Base-by-base conservation (phyloP, 306 rosid species). In the Urtica urens region DNA sequence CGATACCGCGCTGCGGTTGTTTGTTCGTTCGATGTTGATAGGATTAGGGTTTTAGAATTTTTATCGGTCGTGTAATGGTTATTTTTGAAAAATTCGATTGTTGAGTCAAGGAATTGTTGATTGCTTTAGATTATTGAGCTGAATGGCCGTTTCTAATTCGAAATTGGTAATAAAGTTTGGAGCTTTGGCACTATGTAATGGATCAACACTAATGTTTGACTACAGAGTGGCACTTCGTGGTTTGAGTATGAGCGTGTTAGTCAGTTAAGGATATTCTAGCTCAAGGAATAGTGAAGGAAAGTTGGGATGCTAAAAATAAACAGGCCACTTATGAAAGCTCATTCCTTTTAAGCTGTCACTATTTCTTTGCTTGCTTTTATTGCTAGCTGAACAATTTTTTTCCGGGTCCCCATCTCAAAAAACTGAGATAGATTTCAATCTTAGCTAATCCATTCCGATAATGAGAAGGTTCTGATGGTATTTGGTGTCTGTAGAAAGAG, bases 191-290 rank as follows among this genome's bases (percentile, higher is more conserved):
- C 10, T 28, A 10, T 10, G 6, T 25, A 2, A 35, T 35, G 30
- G 29, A 30, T 43, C 28, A 17, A 44, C 11, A 9, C 25, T 3
- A 42, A 34, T 35, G 2, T 18, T 40, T 2, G n/a, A 42, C 30
- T 19, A 26, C 53, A 30, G 17, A 27, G 54, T 25, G 38, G 38
- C 23, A 42, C 44, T 29, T 10, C 14, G 13, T 35, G 28, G 40
- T 28, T 44, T 40, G 38, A 11, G 2, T 41, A 10, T 24, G 35
- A 39, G 39, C 43, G 48, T 38, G 55, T 18, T 27, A 15, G 27
- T 55, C 37, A 20, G 40, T 63, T 22, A 12, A 5, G 27, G 16
- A 30, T 8, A 56, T 28, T 49, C 59, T n/a, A n/a, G n/a, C n/a
- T n/a, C n/a, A n/a, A n/a, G n/a, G n/a, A n/a, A n/a, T n/a, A n/a